Base-by-base conservation (phyloP, 2,329 filamentous ascomycete genomes). In the Xylariales sp. region DNA sequence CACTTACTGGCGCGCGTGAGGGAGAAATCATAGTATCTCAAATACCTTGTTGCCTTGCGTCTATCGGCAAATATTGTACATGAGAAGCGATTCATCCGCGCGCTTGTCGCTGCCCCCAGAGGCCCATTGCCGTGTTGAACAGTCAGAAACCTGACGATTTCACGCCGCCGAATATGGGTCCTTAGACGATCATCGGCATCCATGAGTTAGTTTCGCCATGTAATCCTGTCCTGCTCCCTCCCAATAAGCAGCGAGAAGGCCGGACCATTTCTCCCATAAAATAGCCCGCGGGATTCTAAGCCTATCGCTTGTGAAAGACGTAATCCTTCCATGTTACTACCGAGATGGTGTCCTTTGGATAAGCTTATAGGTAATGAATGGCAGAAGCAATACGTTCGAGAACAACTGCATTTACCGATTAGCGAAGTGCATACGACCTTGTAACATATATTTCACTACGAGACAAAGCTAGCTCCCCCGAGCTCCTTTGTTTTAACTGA, bases 81-180 rank as follows among this genome's bases (percentile, higher is more conserved):
- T 56, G 55, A 62, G 64, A 67, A 30, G 67, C 55, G 67, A 67
- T 67, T 67, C 67, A 69, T 67, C 67, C 67, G 67, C 67, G 67
- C 67, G 67, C 63, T 69, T 69, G 64, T 53, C 59, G 32, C 64
- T 54, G 59, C 41, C 54, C 49, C 57, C 18, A 58, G 55, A 45
- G 9, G 45, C 18, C 36, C 18, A 50, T 50, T 69, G 67, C 67
- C 67, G 63, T 68, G 65, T 34, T 36, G 36, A 55, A 45, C 46
- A 34, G 23, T 55, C 18, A 55, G n/a, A 9, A 52, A 57, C 14
- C 49, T 50, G 54, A 56, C 23, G 32, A 63, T 63, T 55, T 55
- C 50, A 62, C 58, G 49, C 58, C 58, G 59, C 63, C 59, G 36
- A 52, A n/a, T 48, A 63, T 57, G 59, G 64, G 30, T 57, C 59